These are phyloP conservation scores for Dothidotthia symphoricarpi DNA, from an alignment of 2,329 filamentous ascomycete genomes.

Conservation along the genomic window DNA sequence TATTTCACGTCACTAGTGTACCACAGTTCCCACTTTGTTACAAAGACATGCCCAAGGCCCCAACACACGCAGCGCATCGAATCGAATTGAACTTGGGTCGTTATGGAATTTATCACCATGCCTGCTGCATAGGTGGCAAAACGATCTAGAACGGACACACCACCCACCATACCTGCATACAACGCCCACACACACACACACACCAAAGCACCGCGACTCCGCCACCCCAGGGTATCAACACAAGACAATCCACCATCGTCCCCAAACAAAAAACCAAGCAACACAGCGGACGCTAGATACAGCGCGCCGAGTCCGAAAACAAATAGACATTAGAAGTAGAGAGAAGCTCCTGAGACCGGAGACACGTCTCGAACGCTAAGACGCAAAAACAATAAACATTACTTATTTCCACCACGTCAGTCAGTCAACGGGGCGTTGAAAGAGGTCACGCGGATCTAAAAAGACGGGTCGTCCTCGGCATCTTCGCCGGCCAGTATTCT, in stretches of 20 bases:
- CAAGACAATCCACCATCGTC: background rate
- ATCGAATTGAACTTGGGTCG: no score
- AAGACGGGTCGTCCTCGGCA: conserved; percentile 25
- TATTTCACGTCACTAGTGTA: no score
- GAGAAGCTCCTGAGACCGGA: conserved; percentile 5
- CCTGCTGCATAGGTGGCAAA: no score
- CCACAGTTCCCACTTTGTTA: no score
- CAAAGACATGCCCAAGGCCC: no score
- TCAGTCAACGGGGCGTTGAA: no score
- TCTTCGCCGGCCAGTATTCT: conserved; percentile 64
- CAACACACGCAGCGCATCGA: no score
- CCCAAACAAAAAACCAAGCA: no score
- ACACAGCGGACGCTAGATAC: no score
- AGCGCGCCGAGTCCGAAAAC: background rate
- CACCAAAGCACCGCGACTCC: background rate
- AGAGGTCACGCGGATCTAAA: conserved; percentile 11
- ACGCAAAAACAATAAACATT: conserved; percentile 34
- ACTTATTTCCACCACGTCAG: conserved; percentile 13
- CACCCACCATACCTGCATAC: no score
- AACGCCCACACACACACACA: background rate
- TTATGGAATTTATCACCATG: no score
- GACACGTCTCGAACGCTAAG: conserved; percentile 19
- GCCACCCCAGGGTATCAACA: background rate
- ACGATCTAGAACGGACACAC: no score
- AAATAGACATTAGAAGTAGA: conserved; percentile 8